Evolutionary conservation across 371 early-diverging fungal species (phyloP).

Genomic region (Apophysomyces variabilis): DNA sequence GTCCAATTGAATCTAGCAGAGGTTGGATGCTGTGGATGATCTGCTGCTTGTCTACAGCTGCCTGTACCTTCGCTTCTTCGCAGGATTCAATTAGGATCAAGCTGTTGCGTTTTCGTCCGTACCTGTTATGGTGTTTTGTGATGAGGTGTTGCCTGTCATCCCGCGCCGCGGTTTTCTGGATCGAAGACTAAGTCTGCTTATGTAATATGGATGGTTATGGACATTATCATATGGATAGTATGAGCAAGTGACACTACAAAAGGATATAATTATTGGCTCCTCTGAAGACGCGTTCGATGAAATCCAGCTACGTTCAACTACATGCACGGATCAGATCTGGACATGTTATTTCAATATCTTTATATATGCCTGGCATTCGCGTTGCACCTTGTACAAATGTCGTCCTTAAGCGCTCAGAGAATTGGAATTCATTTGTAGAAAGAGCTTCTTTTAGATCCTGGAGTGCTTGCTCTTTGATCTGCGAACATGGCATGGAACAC

Average conservation of each 20-base stretch:
- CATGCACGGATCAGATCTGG: not conserved
- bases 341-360: not conserved
- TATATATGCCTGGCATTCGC: not conserved
- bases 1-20: not conserved
- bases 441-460: not conserved
- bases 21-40: not conserved
- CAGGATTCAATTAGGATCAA: too few relatives aligned
- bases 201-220: not conserved
- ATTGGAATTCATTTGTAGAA: not conserved
- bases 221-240: not conserved
- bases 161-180: not conserved
- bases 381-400: not conserved
- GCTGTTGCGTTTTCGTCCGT: too few relatives aligned
- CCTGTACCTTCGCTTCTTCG: not conserved
- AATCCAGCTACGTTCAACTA: not conserved
- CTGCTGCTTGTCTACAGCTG: not conserved
- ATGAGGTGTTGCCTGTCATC: not conserved
- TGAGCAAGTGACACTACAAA: not conserved
- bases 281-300: not conserved
- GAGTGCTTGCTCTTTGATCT: not conserved
- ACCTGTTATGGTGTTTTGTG: not conserved
- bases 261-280: slow-evolving; percentile 4
- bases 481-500: not conserved
- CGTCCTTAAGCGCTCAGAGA: not conserved
- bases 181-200: not conserved